Evolutionary conservation across 257 asterid species (phyloP).

Genomic region (Pogostemon cablin): DNA sequence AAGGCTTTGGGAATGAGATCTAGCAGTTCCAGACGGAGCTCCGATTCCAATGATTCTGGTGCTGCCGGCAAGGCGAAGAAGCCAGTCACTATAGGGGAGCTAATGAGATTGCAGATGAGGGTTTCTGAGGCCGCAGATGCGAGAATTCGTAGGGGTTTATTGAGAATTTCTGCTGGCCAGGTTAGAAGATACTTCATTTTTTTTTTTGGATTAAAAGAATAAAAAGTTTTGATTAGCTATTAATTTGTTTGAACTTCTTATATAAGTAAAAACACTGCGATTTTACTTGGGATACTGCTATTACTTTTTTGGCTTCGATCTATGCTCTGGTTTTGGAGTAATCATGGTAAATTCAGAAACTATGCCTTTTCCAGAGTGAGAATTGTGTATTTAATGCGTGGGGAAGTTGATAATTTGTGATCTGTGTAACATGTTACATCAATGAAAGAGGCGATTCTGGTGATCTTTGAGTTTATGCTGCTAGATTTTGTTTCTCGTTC

Average conservation of each 20-base stretch:
- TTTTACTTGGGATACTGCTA: background rate
- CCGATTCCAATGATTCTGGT: constrained; percentile 56
- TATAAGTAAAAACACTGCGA: constrained; percentile 2
- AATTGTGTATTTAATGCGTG: constrained; percentile 22
- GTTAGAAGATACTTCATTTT: constrained; percentile 24
- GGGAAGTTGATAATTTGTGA: constrained; percentile 11
- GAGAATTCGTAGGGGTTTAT: constrained; percentile 86
- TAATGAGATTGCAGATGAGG: constrained; percentile 89
- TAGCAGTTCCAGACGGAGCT: constrained; percentile 53
- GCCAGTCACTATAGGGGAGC: constrained; percentile 85
- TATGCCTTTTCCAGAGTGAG: constrained; percentile 2
- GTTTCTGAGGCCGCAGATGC: constrained; percentile 78
- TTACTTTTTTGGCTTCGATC: constrained; percentile 27
- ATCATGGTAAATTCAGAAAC: background rate
- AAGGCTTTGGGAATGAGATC: constrained; percentile 96
- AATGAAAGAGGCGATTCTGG: constrained; percentile 5
- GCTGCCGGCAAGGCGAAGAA: constrained; percentile 69
- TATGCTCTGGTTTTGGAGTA: constrained; percentile 22
- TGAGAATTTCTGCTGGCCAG: constrained; percentile 98
- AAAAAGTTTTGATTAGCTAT: constrained; percentile 1
- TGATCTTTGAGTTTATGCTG: constrained; percentile 16
- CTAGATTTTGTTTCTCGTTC: constrained; percentile 17
- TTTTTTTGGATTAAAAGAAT: background rate
- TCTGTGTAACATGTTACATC: constrained; percentile 16
- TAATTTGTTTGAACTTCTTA: constrained; percentile 9